Base-by-base conservation (phyloP, 1,139 yeast species). In the Nakaseomyces nivariensis region DNA sequence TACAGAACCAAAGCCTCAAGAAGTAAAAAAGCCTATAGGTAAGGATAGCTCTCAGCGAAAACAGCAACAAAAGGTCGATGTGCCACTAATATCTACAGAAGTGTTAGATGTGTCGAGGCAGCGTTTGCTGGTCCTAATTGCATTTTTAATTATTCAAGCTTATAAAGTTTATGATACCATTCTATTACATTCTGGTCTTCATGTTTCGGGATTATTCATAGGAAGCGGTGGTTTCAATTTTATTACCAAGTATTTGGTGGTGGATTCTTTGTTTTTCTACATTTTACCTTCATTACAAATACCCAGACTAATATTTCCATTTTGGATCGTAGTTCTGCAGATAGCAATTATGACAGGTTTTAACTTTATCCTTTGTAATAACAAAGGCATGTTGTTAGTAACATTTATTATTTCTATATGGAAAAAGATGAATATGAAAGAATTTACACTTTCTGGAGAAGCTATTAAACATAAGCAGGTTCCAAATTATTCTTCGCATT, bases 101-200 rank as follows among this genome's bases (percentile, higher is more conserved):
- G 67, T 81, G 1, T 64, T 90, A 32, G 96, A 89, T 58, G 78
- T 78, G n/a, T 88, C 86, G n/a, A 82, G 84, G 27, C 97, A 92
- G 66, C 70, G 96, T 55, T 67, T 80, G 45, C 74, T 85, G 50
- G 75, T 81, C 6, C 67, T 82, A 26, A 77, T 87, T 3, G 54
- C 85, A n/a, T 86, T 89, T 62, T 70, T 78, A 3, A 72, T 85
- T 47, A 72, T 90, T 24, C 97, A 90, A 65, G 79, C 88, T 26
- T 85, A 85, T 77, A 92, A 92, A 63, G 52, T 86, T 1, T 86
- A 85, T 60, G 96, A 89, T 62, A 70, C 86, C 37, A 72, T 67
- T 58, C 72, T 57, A 64, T 70, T 56, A 59, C 67, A 67, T 53
- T 62, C 54, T 36, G 64, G 55, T 36, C 49, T 63, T 34, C 63